Evolutionary conservation across 2,329 filamentous ascomycete genomes (phyloP), one percentile per base, ranked within the genome.

Genomic region (Canariomyces notabilis): DNA sequence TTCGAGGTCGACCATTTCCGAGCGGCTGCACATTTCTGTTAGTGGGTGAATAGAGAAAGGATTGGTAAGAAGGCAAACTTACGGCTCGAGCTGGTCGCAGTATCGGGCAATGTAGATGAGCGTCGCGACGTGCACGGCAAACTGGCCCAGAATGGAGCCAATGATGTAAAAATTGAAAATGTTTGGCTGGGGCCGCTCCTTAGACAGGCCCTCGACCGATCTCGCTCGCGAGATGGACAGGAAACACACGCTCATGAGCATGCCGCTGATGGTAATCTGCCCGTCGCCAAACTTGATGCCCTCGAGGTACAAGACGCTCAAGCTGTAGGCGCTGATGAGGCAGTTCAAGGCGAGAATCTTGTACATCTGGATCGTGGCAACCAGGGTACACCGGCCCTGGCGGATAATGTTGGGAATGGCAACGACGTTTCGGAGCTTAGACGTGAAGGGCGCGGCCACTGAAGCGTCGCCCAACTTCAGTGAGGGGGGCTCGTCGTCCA

Each of bases 91-190:
- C 44, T 72, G 77, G 57, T 95, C 89, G 49, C 95, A 95, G 59
- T 88, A 89, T 52, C 84, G 82, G 19, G 91, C 89, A 57, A 98
- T 85, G 69, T 96, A 98, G 64, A 98, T 90, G 38, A 98, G 74
- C 1, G 93, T 97, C 34, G 76, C 83, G 57, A 97, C 95, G 66
- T 98, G 93, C 44, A 98, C 83, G 31, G 91, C 91, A 62, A 98
- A 98, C 68, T 98, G 93, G 42, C 90, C 93, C 26, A 98, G 82
- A 49, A 98, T 93, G 15, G 90, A 96, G 35, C 93, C 91, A 57
- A 98, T 95, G 65, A 98, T 97, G 74, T 98, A 98, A 42, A 89
- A 79, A 72, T 98, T 98, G 77, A 97, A 97, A 64, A 98, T 98
- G 69, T 97, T 96, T 45, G 91, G 90, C 70, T 98, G 93, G 0